Evolutionary conservation across 345 rosid species (phyloP).

Genomic region (Moricandia moricandioides): DNA sequence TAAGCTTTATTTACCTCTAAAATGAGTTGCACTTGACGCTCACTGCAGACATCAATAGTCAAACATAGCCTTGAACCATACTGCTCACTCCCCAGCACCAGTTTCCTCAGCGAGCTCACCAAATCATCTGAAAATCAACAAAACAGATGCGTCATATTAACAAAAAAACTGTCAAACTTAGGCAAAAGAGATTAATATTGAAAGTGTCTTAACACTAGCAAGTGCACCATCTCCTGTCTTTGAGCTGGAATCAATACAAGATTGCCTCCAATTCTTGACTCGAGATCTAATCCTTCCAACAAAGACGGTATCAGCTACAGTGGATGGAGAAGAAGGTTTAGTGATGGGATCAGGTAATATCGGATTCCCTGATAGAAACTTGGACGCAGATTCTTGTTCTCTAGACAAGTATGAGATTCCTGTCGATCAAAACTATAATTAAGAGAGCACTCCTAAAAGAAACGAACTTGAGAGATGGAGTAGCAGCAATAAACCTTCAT

Average conservation of each 20-base stretch:
- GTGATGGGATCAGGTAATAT: constrained; percentile 30
- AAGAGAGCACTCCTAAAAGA: constrained; percentile 7
- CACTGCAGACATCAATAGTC: constrained; percentile 80
- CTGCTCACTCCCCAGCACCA: constrained; percentile 54
- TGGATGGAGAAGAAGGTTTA: constrained; percentile 46
- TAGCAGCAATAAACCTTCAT: constrained; percentile 50
- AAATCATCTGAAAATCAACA: constrained; percentile 48
- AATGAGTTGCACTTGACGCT: constrained; percentile 72
- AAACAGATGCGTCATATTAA: not conserved
- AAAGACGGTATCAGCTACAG: constrained; percentile 72
- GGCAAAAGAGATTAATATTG: constrained; percentile 4
- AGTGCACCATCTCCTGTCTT: constrained; percentile 51
- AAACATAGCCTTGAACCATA: constrained; percentile 70
- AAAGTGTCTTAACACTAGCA: constrained; percentile 31
- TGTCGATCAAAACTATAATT: constrained; percentile 19
- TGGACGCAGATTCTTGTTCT: constrained; percentile 72
- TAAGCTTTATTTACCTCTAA: constrained; percentile 49
- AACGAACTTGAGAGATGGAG: not conserved
- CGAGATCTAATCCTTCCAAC: constrained; percentile 64
- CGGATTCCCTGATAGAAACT: constrained; percentile 55
- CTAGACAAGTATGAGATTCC: constrained; percentile 87
- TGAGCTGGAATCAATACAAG: constrained; percentile 40
- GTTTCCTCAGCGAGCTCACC: constrained; percentile 55
- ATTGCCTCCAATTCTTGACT: constrained; percentile 63
- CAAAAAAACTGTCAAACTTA: not conserved